Base-by-base conservation (phyloP, 345 rosid genomes). In the Pistacia atlantica region DNA sequence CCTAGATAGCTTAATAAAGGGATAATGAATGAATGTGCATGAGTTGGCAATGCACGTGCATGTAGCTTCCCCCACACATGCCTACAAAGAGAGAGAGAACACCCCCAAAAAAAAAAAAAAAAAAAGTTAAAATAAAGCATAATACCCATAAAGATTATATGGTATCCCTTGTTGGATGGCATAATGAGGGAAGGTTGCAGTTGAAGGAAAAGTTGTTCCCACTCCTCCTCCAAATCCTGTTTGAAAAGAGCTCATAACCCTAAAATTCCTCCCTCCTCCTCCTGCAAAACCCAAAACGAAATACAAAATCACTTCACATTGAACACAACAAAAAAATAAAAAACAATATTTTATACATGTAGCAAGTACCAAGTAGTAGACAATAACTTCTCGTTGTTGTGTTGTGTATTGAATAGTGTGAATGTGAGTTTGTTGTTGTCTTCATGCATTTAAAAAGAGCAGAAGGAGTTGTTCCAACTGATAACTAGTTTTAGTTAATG, bases 101-200 rank as follows among this genome's bases (percentile, higher is more conserved):
- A 22, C 33, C 10, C 12, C 25, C 0, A 25, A 25, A 18, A 60
- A 37, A 59, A 33, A 62, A 48, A 45, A 51, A 55, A 46, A 37
- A 51, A 61, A 9, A 37, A 59, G 48, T 16, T 65, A 59, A 45
- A 55, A 55, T 75, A 8, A 69, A 68, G 73, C 56, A 71, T 49
- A 5, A 4, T 62, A 89, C 89, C 89, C 98, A 86, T 89, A 94
- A 66, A 89, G 83, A 90, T 92, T 86, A 71, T 84, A 90, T 68
- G 98, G 94, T 68, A 94, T 80, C 73, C 89, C 94, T 85, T 87
- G 94, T 72, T 88, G 97, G 83, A 90, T 86, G 80, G 94, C 91
- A 88, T 92, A 94, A 88, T 90, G 98, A 77, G 97, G 91, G 84
- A 88, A 91, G 85, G 96, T 87, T 74, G 92, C 82, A 49, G 92